Conservation (phyloP, 305 asterid genomes). For the Plantago rigida region DNA sequence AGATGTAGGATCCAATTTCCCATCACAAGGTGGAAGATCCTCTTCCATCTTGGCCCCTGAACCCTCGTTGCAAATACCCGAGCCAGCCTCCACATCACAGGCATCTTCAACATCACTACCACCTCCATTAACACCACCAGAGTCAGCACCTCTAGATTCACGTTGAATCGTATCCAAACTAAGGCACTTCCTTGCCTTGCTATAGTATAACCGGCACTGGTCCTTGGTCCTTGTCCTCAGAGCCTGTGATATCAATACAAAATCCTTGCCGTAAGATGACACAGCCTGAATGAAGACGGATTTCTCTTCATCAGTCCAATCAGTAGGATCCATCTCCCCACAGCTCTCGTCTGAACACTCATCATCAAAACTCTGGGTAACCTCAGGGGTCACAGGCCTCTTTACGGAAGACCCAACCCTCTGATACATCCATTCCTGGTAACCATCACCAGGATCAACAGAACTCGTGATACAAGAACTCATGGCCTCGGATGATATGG, state of each 20-base stretch:
- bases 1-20: constrained; percentile 31
- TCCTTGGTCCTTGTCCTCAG: constrained; percentile 68
- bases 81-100: constrained; percentile 48
- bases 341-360: constrained; percentile 93
- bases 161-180: constrained; percentile 53
- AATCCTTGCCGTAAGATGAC: constrained; percentile 74
- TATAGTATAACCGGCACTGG: constrained; percentile 76
- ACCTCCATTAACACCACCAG: constrained; percentile 47
- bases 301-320: constrained; percentile 95
- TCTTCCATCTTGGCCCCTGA: constrained; percentile 41
- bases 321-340: constrained; percentile 61
- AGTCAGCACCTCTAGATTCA: constrained; percentile 33
- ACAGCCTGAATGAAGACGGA: constrained; percentile 60
- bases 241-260: constrained; percentile 51
- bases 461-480: constrained; percentile 91
- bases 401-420: constrained; percentile 44
- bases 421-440: constrained; percentile 52
- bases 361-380: constrained; percentile 54
- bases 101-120: constrained; percentile 66
- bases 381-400: constrained; percentile 62
- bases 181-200: constrained; percentile 81
- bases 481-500: constrained; percentile 91
- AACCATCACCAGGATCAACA: constrained; percentile 64
- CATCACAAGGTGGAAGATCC: constrained; percentile 32
- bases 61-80: constrained; percentile 35